Conservation (phyloP, 768 basidiomycete genomes). For the Pholiota molesta region DNA sequence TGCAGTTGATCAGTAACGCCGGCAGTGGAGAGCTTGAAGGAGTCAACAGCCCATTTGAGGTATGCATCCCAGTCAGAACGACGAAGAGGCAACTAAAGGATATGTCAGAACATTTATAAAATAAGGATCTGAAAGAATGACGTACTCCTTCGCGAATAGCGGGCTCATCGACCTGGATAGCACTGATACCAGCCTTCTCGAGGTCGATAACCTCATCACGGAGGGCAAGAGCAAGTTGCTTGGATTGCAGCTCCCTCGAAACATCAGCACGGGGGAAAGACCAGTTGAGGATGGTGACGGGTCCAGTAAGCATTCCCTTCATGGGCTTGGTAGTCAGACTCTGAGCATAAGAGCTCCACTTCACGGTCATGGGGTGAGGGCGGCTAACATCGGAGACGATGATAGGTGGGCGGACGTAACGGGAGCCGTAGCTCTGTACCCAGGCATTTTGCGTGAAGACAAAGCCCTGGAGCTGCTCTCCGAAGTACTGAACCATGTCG, state of each 20-base stretch:
- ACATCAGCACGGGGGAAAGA: slow-evolving; percentile 99
- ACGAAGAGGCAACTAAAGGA: slow-evolving; percentile 87
- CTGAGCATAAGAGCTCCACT: slow-evolving; percentile 97
- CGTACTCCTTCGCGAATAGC: slow-evolving; percentile 97
- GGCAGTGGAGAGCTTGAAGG: slow-evolving; percentile 96
- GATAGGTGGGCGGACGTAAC: slow-evolving; percentile 98
- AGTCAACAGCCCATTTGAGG: slow-evolving; percentile 98
- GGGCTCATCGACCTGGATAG: slow-evolving; percentile 99
- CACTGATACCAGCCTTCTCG: slow-evolving; percentile 93
- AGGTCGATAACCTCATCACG: slow-evolving; percentile 98
- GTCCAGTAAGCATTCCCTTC: slow-evolving; percentile 99
- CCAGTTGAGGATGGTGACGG: slow-evolving; percentile 99
- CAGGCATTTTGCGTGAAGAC: slow-evolving; percentile 98
- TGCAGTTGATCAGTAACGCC: slow-evolving; percentile 94
- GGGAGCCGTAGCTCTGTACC: slow-evolving; percentile 99
- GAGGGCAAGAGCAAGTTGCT: slow-evolving; percentile 96
- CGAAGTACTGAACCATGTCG: slow-evolving; percentile 99
- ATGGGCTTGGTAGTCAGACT: slow-evolving; percentile 91
- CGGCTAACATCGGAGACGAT: slow-evolving; percentile 98
- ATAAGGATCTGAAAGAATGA: slow-evolving; percentile 16
- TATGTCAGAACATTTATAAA: slow-evolving; percentile 16
- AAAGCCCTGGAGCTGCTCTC: slow-evolving; percentile 92
- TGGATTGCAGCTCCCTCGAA: slow-evolving; percentile 93
- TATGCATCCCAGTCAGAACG: slow-evolving; percentile 95
- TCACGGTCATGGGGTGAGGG: slow-evolving; percentile 90